These are phyloP conservation scores for Beta lomatogona DNA, from an alignment of 179 eudicot genomes.

Conservation along the genomic window DNA sequence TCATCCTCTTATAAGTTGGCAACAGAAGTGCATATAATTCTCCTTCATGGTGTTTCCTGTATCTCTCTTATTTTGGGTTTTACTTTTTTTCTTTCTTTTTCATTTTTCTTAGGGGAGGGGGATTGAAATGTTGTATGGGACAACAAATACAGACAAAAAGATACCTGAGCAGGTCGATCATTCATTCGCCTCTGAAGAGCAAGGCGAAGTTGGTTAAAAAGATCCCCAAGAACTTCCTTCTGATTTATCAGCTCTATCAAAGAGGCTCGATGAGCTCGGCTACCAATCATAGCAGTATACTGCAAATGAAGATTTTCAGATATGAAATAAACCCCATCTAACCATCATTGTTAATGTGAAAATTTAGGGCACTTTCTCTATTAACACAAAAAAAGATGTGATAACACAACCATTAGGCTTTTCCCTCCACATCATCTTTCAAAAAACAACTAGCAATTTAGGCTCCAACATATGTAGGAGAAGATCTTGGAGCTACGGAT, in stretches of 20 bases:
- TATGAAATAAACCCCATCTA: conserved; percentile 5
- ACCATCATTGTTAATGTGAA: conserved; percentile 1
- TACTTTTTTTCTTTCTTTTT: no score
- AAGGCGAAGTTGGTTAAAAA: conserved; percentile 95
- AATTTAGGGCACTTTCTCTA: conserved; percentile 1
- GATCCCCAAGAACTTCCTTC: conserved; percentile 96
- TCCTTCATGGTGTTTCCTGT: not conserved
- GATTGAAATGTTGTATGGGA: not conserved
- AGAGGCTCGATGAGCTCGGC: conserved; percentile 66
- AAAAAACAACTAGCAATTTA: not conserved
- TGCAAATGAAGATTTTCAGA: conserved; percentile 39
- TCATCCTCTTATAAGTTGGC: not conserved
- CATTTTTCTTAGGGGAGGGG: not conserved
- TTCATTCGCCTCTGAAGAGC: conserved; percentile 83
- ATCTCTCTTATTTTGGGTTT: not conserved
- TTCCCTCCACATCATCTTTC: not conserved
- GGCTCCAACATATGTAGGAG: no score
- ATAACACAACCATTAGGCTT: not conserved
- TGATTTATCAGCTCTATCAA: conserved; percentile 88
- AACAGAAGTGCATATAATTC: not conserved
- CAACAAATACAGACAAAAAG: not conserved
- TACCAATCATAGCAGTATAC: conserved; percentile 72
- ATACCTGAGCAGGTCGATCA: conserved; percentile 93
- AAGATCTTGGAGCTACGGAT: no score
- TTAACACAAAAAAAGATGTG: not conserved